phyloP scores from a whole-genome alignment of 371 early-diverging fungal genomes.

The Massospora cicadina region DNA sequence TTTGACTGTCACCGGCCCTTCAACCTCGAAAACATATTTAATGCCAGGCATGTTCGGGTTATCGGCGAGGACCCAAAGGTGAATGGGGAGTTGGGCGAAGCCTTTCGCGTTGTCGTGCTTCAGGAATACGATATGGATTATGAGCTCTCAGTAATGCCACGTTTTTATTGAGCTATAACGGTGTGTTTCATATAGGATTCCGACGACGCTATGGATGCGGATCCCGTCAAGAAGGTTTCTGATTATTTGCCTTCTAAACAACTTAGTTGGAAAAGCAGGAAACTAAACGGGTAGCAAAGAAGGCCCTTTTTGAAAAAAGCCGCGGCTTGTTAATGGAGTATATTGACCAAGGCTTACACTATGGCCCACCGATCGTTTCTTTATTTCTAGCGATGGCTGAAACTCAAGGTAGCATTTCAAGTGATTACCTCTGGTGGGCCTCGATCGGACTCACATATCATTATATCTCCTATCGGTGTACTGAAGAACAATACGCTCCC shows the following conservation, averaged over 20 bases:
- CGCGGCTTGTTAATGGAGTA: background rate
- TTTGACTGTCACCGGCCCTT: slow-evolving; percentile 6
- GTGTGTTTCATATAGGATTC: background rate
- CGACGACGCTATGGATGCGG: background rate
- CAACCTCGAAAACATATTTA: background rate
- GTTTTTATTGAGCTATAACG: background rate
- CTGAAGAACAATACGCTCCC: background rate
- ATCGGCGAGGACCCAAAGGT: background rate
- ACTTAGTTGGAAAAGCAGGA: background rate
- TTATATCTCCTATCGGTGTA: background rate
- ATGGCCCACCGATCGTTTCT: background rate
- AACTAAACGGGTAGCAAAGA: background rate
- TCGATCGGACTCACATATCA: slow-evolving; percentile 5
- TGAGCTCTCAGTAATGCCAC: background rate
- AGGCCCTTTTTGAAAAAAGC: background rate
- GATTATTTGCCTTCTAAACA: background rate
- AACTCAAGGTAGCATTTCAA: background rate
- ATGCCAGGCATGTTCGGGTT: background rate
- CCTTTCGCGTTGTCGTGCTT: background rate
- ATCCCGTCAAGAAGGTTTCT: background rate
- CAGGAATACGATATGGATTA: slow-evolving; percentile 5
- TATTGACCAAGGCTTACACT: background rate
- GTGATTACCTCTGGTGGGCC: slow-evolving; percentile 1
- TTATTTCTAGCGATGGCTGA: slow-evolving; percentile 3
- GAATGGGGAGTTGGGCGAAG: background rate